Evolutionary conservation across 2,329 filamentous ascomycete genomes (phyloP), one percentile per base, ranked within the genome.

Genomic region (Penicillium concentricum): DNA sequence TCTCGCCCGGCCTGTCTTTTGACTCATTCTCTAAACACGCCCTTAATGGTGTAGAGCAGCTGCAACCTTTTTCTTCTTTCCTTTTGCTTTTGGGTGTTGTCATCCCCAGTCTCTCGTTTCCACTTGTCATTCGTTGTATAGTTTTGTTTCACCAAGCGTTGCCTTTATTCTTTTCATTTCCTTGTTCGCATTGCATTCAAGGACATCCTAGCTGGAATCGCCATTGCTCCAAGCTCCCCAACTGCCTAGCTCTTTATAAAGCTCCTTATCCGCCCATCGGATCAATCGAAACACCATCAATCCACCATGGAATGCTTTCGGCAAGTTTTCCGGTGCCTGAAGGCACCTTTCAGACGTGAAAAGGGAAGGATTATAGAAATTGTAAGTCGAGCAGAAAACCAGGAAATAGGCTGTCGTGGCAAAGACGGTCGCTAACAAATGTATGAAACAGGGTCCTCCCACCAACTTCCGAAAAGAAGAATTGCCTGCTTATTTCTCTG

Each of bases 401-500:
- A 13, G n/a, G 24, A 13, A 10, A 26, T 12, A 5, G 20, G 7
- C 1, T 24, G 13, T 30, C 12, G 34, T 39, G 30, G 5, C 5
- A 28, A 16, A 20, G n/a, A 20, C 9, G 12, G 20, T 8, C n/a
- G 45, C 57, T 67, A 53, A 67, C 51, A 51, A n/a, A n/a, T 42
- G 10, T 5, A 35, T 47, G n/a, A 30, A 44, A n/a, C 46, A 78
- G 76, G 74, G 76, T 20, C 69, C 65, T 44, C 76, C 76, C 34
- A 78, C 72, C 26, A 69, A 78, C 63, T 78, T 78, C 56, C 70
- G 75, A 37, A 76, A 75, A 53, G 74, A 77, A 62, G 70, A 77
- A 56, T 59, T 74, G 56, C 71, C 72, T 45, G 62, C 73, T n/a
- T 72, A 68, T 57, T 72, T 76, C 61, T 69, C 67, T 45, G 73